Evolutionary conservation across 805 yeast genomes (phyloP).

Genomic region (Pichia cabralensis): DNA sequence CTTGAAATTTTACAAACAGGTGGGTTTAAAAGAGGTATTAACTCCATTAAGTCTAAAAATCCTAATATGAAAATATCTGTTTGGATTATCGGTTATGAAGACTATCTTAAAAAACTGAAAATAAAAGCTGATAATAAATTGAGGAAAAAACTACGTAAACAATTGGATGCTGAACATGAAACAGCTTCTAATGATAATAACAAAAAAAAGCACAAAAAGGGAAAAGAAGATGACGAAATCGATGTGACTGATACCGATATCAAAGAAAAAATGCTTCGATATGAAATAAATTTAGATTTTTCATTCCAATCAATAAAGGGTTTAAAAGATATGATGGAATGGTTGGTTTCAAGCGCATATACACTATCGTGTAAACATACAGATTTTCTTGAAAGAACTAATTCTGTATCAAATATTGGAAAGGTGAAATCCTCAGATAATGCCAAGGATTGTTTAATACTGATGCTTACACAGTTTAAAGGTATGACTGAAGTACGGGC

Average conservation of each 20-base stretch:
- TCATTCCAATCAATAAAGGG: conserved; percentile 43
- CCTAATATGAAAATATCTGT: conserved; percentile 29
- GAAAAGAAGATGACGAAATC: conserved; percentile 1
- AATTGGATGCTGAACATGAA: no score
- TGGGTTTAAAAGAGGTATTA: conserved; percentile 17
- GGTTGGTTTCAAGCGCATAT: conserved; percentile 49
- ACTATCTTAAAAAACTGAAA: conserved; percentile 33
- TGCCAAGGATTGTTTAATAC: conserved; percentile 34
- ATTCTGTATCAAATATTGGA: conserved; percentile 46
- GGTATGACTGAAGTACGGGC: conserved; percentile 45
- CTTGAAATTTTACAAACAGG: conserved; percentile 25
- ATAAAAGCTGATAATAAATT: no score
- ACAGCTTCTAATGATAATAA: no score
- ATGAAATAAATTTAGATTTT: conserved; percentile 37
- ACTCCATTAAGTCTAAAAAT: conserved; percentile 15
- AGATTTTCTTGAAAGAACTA: conserved; percentile 47
- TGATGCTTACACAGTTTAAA: conserved; percentile 47
- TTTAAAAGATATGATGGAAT: conserved; percentile 34
- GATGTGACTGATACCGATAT: conserved; percentile 23
- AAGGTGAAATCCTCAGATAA: conserved; percentile 44
- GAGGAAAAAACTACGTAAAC: no score
- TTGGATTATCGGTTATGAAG: conserved; percentile 40
- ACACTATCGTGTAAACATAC: conserved; percentile 42
- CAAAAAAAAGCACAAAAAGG: neutral
- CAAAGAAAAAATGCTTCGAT: conserved; percentile 31